Base-by-base conservation (phyloP, 2,329 filamentous ascomycete genomes). In the Ramularia endophylla region DNA sequence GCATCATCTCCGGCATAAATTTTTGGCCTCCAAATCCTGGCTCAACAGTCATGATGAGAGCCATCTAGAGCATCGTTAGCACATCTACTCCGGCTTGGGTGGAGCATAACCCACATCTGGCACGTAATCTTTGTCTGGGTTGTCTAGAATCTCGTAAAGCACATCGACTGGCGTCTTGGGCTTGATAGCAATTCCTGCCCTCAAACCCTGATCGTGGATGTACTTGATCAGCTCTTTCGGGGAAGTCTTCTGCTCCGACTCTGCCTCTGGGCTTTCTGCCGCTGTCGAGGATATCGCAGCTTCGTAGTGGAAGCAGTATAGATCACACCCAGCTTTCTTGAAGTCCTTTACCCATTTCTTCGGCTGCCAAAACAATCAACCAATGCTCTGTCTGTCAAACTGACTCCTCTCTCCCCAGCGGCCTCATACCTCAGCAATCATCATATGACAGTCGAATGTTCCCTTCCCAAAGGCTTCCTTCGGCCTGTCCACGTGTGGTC, bases 281-380 rank as follows among this genome's bases (percentile, higher is more conserved):
- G 85, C 87, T 31, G 85, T 86, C 37, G 87, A 94, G 53, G 71
- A 68, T 36, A 92, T 77, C 50, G 92, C 92, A 18, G 92, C 92
- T 70, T 98, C 92, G 68, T 97, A 97, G 74, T 98, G 92, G 74
- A 98, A 98, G 74, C 92, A 97, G 74, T 98, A 98, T n/a, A 98
- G 76, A 66, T 98, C 88, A 68, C 89, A 95, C 40, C 92, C 92
- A 46, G 88, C 92, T 39, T 85, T 81, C 65, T 92, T 81, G 73
- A 98, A 97, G 48, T 94, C 87, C 61, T 85, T 86, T 57, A 95
- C 89, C 92, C 92, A 98, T 75, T 88, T 89, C 74, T 97, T 94
- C 54, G 92, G 92, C 89, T 92, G 51, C 47, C 45, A 46, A 37
- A 48, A 42, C 40, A 27, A 50, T 60, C 52, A 60, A 56, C 41